Evolutionary conservation across 345 rosid genomes (phyloP), one percentile per base, ranked within the genome.

Genomic region (Lepidium sativum): DNA sequence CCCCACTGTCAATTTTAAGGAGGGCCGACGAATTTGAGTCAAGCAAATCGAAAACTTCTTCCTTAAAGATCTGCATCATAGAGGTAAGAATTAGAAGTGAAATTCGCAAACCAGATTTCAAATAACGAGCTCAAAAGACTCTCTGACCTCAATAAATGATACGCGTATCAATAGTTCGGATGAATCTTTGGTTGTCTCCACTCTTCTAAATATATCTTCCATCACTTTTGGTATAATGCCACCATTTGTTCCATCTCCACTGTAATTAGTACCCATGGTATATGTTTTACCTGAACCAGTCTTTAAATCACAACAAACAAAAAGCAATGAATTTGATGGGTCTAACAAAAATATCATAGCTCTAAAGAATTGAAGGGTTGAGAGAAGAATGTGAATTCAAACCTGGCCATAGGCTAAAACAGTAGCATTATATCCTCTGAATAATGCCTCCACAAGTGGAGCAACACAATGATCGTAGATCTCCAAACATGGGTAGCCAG

Each of bases 401-500:
- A 94, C 99, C 96, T 86, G 99, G 40, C 99, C 99, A 27, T 94
- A 94, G 16, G 99, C 99, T 0, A 94, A 90, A 61, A 90, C 96
- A 0, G 99, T 94, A 6, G 99, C 99, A 48, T 90, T 94, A 29
- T 94, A 90, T 37, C 99, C 99, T 74, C 70, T 80, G 39, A 86
- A 84, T 3, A 94, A 71, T 0, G 99, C 99, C 12, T 88, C 99
- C 9, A 94, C 89, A 4, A 94, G 84, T 2, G 97, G 96, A 59
- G 96, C 88, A 15, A 85, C 95, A 27, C 95, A 86, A 52, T 84
- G 91, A 33, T 81, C 71, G 15, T 80, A 94, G 20, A 94, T 73
- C 8, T 60, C 43, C 6, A 72, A 50, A 32, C 85, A 81, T 2
- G 89, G 81, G 4, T 78, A 80, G 10, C 81, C 91, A 4, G 58